These are phyloP conservation scores for Aegilops sharonensis DNA, from an alignment of 176 grass and related monocot genomes.

Conservation along the genomic window DNA sequence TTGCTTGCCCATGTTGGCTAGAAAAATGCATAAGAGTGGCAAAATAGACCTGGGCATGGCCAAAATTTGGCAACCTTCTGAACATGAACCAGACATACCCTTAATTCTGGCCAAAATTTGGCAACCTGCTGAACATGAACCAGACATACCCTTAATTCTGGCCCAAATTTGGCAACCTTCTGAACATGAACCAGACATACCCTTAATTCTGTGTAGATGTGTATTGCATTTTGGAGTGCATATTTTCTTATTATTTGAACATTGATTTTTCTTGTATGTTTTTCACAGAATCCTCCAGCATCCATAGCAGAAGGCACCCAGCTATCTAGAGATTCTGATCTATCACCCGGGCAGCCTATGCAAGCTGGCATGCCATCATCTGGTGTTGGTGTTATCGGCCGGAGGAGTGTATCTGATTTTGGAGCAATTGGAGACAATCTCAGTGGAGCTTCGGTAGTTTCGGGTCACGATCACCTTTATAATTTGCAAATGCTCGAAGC, in stretches of 20 bases:
- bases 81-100: background rate
- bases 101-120: background rate
- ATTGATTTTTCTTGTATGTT: constrained; percentile 13
- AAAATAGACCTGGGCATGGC: background rate
- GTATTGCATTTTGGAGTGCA: background rate
- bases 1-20: background rate
- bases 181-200: background rate
- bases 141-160: background rate
- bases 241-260: background rate
- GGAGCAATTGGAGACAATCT: constrained; percentile 87
- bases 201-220: background rate
- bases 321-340: constrained; percentile 68
- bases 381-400: constrained; percentile 83
- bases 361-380: constrained; percentile 68
- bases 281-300: constrained; percentile 48
- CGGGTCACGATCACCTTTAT: constrained; percentile 71
- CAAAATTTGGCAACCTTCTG: background rate
- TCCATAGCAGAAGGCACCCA: constrained; percentile 64
- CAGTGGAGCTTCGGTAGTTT: constrained; percentile 44
- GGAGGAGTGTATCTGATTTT: constrained; percentile 88
- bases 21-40: background rate
- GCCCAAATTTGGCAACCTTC: background rate
- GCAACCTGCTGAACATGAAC: background rate
- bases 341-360: constrained; percentile 75
- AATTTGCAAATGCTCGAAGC: constrained; percentile 94